Evolutionary conservation across 306 rosid genomes (phyloP).

Genomic region (Cucurbita ficifolia): DNA sequence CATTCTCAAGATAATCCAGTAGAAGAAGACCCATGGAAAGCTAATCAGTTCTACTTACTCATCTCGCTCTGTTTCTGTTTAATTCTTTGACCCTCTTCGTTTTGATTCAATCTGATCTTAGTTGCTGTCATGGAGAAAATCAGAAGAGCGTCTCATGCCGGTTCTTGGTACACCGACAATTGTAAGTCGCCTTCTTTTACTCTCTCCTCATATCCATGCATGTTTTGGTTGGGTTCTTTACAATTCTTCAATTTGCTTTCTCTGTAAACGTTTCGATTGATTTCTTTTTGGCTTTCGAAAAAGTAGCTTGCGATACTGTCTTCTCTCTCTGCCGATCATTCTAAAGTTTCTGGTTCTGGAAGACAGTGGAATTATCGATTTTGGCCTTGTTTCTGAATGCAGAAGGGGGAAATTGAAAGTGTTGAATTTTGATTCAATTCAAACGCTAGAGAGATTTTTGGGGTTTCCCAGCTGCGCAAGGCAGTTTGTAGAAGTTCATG

Average conservation of each 20-base stretch:
- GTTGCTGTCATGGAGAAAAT: constrained; percentile 32
- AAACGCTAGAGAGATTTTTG: not conserved
- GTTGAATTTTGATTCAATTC: not conserved
- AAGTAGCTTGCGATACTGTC: no score
- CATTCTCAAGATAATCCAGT: not conserved
- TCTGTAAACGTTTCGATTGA: not conserved
- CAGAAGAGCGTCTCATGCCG: constrained; percentile 72
- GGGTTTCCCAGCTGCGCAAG: not conserved
- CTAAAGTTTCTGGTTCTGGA: not conserved
- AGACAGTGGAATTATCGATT: not conserved
- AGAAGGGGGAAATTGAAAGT: not conserved
- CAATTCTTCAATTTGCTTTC: not conserved
- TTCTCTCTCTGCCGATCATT: no score
- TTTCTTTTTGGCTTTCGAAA: not conserved
- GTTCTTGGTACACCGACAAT: constrained; percentile 79
- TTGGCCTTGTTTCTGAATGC: not conserved
- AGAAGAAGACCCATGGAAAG: not conserved
- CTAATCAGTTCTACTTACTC: not conserved
- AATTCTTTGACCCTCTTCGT: not conserved
- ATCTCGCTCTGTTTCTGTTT: not conserved
- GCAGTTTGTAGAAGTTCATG: not conserved
- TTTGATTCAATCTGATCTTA: not conserved
- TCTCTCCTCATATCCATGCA: not conserved
- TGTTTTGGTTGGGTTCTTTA: not conserved
- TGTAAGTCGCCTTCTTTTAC: constrained; percentile 37